These are phyloP conservation scores for Geoglossum cookeanum DNA, from an alignment of 2,329 filamentous ascomycete species.

Conservation along the genomic window DNA sequence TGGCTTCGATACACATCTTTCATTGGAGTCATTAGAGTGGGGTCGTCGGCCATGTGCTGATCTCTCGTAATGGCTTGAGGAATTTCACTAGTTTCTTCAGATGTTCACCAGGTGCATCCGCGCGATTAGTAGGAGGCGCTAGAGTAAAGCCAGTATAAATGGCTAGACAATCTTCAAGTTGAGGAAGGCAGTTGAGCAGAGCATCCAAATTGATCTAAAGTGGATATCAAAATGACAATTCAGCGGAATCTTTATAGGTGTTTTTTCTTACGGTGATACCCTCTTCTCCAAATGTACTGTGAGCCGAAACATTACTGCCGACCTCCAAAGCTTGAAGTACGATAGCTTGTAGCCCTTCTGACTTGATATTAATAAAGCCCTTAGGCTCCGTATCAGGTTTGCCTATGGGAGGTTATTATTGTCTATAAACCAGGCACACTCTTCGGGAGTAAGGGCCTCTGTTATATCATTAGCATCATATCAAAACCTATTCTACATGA, in stretches of 20 bases:
- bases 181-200: background rate
- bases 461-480: conserved; percentile 6
- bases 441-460: conserved; percentile 11
- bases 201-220: background rate
- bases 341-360: background rate
- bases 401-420: background rate
- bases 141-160: background rate
- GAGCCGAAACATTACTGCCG: conserved; percentile 4
- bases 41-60: background rate
- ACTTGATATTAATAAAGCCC: background rate
- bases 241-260: background rate
- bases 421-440: conserved; percentile 10
- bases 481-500: background rate
- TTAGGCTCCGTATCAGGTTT: background rate
- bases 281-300: background rate
- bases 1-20: too few species aligned
- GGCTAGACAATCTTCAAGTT: background rate
- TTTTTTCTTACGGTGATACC: background rate
- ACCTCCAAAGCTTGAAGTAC: conserved; percentile 6
- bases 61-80: background rate
- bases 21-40: too few species aligned
- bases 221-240: background rate
- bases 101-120: background rate
- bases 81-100: background rate
- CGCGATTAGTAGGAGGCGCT: background rate